Evolutionary conservation across 352 stramenopile genomes (phyloP).

Genomic region (Pythium insidiosum): DNA sequence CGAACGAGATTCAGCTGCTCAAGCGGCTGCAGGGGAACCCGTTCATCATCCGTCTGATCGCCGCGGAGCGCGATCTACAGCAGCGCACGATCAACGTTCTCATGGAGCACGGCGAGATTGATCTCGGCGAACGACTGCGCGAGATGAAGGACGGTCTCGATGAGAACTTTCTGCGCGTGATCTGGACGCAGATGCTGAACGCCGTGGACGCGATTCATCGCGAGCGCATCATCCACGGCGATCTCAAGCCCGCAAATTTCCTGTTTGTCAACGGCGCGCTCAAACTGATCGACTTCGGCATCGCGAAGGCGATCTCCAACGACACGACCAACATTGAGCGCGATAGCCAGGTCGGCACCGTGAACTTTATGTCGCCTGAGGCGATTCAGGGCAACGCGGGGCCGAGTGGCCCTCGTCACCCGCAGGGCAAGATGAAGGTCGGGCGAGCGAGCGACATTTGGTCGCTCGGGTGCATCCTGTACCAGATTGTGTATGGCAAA

Average conservation of each 20-base stretch:
- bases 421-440: constrained; percentile 78
- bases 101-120: constrained; percentile 97
- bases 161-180: constrained; percentile 97
- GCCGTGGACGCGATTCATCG: constrained; percentile 96
- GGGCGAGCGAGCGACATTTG: constrained; percentile 92
- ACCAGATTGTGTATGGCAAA: constrained; percentile 95
- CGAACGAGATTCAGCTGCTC: constrained; percentile 97
- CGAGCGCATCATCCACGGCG: constrained; percentile 92
- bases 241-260: constrained; percentile 96
- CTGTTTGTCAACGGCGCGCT: constrained; percentile 94
- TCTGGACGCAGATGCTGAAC: constrained; percentile 98
- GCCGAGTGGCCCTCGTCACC: constrained; percentile 42
- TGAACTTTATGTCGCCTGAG: constrained; percentile 97
- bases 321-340: constrained; percentile 97
- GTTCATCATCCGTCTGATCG: constrained; percentile 94
- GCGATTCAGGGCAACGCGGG: constrained; percentile 60
- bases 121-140: constrained; percentile 91
- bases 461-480: constrained; percentile 96
- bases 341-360: constrained; percentile 93
- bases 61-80: constrained; percentile 89
- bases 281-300: constrained; percentile 98
- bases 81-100: constrained; percentile 78
- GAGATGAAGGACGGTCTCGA: constrained; percentile 83
- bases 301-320: constrained; percentile 96
- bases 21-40: constrained; percentile 90